Percentiles rank a stretch among this genome's conserved stretches.
phyloP scores from a whole-genome alignment of 164 flowering plant species.

The Pachysandra terminalis region DNA sequence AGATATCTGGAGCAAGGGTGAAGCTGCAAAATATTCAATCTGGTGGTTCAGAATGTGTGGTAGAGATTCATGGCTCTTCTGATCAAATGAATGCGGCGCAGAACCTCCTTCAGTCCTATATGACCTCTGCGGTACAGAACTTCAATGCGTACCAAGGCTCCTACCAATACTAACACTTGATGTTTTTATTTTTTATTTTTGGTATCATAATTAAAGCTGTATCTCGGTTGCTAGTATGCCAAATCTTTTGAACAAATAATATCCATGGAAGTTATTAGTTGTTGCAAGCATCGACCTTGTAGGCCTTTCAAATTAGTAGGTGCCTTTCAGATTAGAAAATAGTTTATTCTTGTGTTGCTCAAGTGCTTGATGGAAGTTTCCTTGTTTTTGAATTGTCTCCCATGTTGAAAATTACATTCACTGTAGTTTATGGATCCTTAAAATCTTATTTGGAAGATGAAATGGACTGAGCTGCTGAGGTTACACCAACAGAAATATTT shows the following conservation, averaged over 20 bases:
- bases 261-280: no score
- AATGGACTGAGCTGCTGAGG: no score
- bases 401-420: no score
- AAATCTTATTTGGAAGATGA: no score
- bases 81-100: slow-evolving; percentile 39
- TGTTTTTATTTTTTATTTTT: slow-evolving; percentile 16
- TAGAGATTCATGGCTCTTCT: slow-evolving; percentile 38
- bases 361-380: no score
- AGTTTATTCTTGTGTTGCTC: no score
- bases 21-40: slow-evolving; percentile 34
- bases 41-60: slow-evolving; percentile 33
- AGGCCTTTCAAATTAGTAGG: no score
- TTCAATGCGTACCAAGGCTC: slow-evolving; percentile 2
- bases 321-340: no score
- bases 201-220: slow-evolving; percentile 16
- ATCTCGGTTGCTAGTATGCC: not conserved
- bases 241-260: not conserved
- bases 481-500: no score
- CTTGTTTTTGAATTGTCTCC: no score
- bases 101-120: slow-evolving; percentile 30
- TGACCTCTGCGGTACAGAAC: slow-evolving; percentile 25
- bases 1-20: slow-evolving; percentile 42
- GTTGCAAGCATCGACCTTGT: no score
- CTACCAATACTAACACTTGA: slow-evolving; percentile 14
- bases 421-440: no score